These are phyloP conservation scores for Boletus tomentosulus DNA, from an alignment of 768 basidiomycete genomes.

Conservation along the genomic window DNA sequence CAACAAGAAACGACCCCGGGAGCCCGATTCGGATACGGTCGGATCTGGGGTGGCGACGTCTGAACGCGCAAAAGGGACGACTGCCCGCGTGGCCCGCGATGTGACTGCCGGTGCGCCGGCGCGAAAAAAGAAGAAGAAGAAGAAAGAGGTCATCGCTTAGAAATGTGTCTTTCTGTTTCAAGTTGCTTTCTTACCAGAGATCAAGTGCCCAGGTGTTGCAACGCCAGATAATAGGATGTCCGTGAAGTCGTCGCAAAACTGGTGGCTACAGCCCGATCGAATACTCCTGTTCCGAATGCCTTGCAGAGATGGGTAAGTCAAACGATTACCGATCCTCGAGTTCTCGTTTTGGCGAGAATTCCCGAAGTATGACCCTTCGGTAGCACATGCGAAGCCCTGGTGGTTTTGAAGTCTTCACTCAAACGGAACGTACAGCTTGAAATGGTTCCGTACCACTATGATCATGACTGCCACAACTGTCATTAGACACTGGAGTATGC, in stretches of 20 bases:
- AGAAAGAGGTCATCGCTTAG: neutral
- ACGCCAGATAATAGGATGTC: neutral
- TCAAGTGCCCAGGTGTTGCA: neutral
- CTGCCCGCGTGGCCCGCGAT: neutral
- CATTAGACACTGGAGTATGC: too few species aligned
- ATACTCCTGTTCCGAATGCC: neutral
- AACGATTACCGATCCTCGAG: neutral
- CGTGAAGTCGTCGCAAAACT: neutral
- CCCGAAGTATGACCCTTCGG: too few species aligned
- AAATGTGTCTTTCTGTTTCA: neutral
- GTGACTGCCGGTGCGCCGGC: conserved; percentile 2
- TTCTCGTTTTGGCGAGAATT: neutral
- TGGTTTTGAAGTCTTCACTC: too few species aligned
- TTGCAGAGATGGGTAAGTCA: neutral
- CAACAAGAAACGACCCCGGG: conserved; percentile 21
- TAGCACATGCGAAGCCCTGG: neutral
- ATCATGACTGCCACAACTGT: too few species aligned
- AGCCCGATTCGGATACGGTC: conserved; percentile 10
- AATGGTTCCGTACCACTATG: too few species aligned
- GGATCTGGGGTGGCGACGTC: neutral
- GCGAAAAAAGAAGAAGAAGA: conserved; percentile 24
- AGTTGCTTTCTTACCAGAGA: neutral
- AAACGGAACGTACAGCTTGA: too few species aligned
- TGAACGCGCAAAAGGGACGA: neutral
- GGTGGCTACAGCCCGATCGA: neutral